phyloP scores from a whole-genome alignment of 345 rosid genomes.

The Syzygium jambos region DNA sequence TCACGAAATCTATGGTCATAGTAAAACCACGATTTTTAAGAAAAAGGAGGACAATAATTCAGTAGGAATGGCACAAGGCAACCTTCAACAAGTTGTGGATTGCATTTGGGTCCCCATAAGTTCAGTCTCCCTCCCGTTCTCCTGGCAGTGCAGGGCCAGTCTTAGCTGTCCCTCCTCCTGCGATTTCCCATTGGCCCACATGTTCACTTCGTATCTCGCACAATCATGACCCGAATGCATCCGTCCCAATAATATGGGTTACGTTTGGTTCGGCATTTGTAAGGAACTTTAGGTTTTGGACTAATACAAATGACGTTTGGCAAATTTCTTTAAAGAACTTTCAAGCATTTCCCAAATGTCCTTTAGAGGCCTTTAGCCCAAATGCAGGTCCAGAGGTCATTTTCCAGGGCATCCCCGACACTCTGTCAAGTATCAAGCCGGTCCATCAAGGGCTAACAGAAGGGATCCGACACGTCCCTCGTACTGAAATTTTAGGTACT shows the following conservation, averaged over 20 bases:
- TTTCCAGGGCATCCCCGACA: not conserved
- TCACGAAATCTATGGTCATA: not conserved
- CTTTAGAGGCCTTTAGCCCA: too few relatives aligned
- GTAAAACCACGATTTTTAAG: not conserved
- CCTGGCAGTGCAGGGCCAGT: not conserved
- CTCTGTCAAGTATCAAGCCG: not conserved
- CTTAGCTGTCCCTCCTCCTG: not conserved
- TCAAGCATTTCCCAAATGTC: too few relatives aligned
- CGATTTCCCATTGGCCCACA: not conserved
- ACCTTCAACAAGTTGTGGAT: not conserved
- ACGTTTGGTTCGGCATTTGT: too few relatives aligned
- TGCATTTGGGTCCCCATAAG: not conserved
- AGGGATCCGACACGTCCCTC: not conserved
- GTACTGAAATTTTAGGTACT: not conserved
- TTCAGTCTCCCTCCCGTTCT: not conserved
- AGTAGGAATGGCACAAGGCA: not conserved
- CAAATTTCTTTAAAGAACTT: too few relatives aligned
- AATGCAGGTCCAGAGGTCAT: not conserved
- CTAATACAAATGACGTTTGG: too few relatives aligned
- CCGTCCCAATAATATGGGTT: too few relatives aligned
- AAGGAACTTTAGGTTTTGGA: too few relatives aligned
- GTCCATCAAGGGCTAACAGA: not conserved
- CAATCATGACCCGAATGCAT: too few relatives aligned
- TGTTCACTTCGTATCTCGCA: too few relatives aligned
- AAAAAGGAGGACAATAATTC: not conserved